Base-by-base conservation (phyloP, 2,329 filamentous ascomycete genomes). In the Pyrenochaeta sp. region DNA sequence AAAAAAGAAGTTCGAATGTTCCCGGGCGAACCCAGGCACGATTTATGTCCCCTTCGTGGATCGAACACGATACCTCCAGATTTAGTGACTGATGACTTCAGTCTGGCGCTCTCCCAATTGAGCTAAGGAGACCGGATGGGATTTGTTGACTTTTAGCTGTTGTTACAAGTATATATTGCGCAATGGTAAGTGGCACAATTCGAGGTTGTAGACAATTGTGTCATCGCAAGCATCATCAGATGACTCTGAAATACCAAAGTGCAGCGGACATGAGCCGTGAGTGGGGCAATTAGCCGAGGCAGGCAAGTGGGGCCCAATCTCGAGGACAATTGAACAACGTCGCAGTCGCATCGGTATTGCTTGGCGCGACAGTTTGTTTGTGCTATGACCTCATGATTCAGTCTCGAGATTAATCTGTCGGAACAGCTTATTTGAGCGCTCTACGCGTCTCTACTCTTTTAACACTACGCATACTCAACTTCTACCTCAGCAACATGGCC, bases 71-170 rank as follows among this genome's bases (percentile, higher is more conserved):
- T 65, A 67, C 64, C 64, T 66, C 64, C 64, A 67, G 64, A 67
- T 67, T 63, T 64, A 63, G 47, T 64, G 64, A 67, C 64, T 56
- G 63, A 64, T 44, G 51, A 64, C 64, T 67, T 67, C 64, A 67
- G 64, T 67, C 64, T 67, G 64, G 64, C 64, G 64, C 64, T 67
- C 64, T 67, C 64, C 64, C 64, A 67, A 66, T 63, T 67, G 64
- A 67, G 64, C 64, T 67, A 67, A 66, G 64, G 63, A 63, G 63
- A 66, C 64, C 51, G 42, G 41, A 49, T 56, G 15, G 45, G 35
- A 33, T 17, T 63, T 63, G 44, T 58, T 58, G 45, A 46, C 33
- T 3, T n/a, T 54, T 52, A 47, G 29, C 39, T 49, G 31, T 9
- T 27, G 4, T 5, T 27, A 27, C 23, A 18, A 47, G 11, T 21